Conservation (phyloP, 208 protist genomes). For the Trypanosoma avium region DNA sequence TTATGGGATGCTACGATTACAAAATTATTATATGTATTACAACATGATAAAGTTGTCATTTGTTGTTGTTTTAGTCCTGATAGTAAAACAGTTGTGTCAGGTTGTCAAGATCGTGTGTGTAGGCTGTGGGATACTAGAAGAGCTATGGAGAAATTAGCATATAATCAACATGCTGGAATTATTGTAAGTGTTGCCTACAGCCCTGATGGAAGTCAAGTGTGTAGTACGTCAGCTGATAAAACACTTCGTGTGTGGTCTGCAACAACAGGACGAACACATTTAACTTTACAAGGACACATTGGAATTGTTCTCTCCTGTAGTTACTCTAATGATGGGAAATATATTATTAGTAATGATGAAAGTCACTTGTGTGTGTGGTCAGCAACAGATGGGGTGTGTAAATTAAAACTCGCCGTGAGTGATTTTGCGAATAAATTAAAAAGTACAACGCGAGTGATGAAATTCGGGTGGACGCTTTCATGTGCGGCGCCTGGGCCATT, state of each 20-base stretch:
- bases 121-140: constrained; percentile 77
- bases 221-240: constrained; percentile 80
- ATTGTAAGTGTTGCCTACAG: constrained; percentile 83
- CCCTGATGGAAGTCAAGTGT: constrained; percentile 68
- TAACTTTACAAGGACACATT: constrained; percentile 66
- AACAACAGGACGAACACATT: constrained; percentile 57
- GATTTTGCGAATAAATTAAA: constrained; percentile 31
- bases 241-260: constrained; percentile 85
- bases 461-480: constrained; percentile 74
- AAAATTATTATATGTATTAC: constrained; percentile 69
- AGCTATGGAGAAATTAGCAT: constrained; percentile 65
- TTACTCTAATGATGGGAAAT: constrained; percentile 71
- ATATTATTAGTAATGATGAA: constrained; percentile 91
- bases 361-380: constrained; percentile 73
- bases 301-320: constrained; percentile 84
- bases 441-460: neutral
- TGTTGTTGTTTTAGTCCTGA: constrained; percentile 89
- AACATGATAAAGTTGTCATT: constrained; percentile 86
- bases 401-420: constrained; percentile 46
- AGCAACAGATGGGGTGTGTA: constrained; percentile 53
- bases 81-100: constrained; percentile 78
- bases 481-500: constrained; percentile 75
- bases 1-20: constrained; percentile 86
- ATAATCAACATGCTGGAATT: constrained; percentile 78
- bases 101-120: constrained; percentile 88